Conservation (phyloP, 805 yeast genomes). For the Huiozyma naganishii region DNA sequence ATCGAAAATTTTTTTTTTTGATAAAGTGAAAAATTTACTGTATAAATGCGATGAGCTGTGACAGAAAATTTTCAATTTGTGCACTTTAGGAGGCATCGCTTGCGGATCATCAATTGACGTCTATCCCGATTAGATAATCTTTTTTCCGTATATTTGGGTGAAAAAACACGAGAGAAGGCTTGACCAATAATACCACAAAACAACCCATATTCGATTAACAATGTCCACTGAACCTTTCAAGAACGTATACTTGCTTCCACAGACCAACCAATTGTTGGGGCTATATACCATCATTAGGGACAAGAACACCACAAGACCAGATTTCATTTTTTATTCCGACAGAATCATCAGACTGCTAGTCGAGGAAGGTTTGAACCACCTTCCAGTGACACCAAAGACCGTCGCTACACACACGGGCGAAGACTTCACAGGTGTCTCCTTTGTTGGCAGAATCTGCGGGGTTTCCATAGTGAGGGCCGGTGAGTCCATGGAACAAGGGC, state of each 20-base stretch:
- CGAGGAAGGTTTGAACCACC: slow-evolving; percentile 88
- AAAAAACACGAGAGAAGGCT: too few relatives aligned
- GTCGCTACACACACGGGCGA: slow-evolving; percentile 73
- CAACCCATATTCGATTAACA: neutral
- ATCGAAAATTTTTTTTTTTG: too few relatives aligned
- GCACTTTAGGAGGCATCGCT: too few relatives aligned
- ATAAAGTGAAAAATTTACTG: too few relatives aligned
- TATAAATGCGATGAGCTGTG: too few relatives aligned
- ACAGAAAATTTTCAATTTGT: too few relatives aligned
- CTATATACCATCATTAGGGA: slow-evolving; percentile 86
- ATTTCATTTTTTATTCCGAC: slow-evolving; percentile 90
- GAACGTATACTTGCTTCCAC: slow-evolving; percentile 62
- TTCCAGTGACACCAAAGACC: slow-evolving; percentile 66
- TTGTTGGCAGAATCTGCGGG: slow-evolving; percentile 91
- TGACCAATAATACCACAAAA: neutral
- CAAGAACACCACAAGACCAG: slow-evolving; percentile 69
- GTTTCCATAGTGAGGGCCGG: slow-evolving; percentile 98
- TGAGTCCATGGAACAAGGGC: slow-evolving; percentile 97
- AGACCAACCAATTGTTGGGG: slow-evolving; percentile 82
- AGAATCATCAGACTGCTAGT: slow-evolving; percentile 87
- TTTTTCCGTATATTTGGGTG: too few relatives aligned
- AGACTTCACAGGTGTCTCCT: slow-evolving; percentile 62
- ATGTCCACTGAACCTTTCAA: slow-evolving; percentile 27
- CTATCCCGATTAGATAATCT: too few relatives aligned
- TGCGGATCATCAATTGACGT: too few relatives aligned